Conservation (phyloP, 148 eudicot species). For the Rhododendron williamsianum region DNA sequence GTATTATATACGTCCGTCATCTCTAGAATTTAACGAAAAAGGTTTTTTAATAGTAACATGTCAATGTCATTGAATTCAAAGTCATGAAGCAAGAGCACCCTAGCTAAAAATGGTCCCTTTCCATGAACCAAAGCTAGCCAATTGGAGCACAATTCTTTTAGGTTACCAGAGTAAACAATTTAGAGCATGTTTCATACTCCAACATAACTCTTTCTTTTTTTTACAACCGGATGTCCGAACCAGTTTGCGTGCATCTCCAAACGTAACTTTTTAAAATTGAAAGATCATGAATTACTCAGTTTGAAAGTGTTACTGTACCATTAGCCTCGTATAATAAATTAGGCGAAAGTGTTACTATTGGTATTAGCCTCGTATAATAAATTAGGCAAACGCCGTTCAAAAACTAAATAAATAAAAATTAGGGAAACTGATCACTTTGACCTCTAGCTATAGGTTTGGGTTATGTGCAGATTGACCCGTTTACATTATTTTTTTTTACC, state of each 20-base stretch:
- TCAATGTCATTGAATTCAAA: not conserved
- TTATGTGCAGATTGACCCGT: not conserved
- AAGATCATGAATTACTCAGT: not conserved
- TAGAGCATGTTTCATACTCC: not conserved
- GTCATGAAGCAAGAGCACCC: not conserved
- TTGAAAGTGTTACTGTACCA: not conserved
- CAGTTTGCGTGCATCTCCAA: too few relatives aligned
- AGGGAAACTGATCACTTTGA: not conserved
- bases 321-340: not conserved
- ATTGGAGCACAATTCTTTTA: not conserved
- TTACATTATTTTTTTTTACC: not conserved
- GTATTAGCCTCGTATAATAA: not conserved
- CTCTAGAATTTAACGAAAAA: not conserved
- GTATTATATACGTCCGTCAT: not conserved
- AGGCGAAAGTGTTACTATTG: not conserved
- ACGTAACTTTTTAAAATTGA: not conserved
- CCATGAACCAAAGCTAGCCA: not conserved
- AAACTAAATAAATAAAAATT: too few relatives aligned
- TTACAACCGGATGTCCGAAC: too few relatives aligned
- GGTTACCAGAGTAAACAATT: not conserved
- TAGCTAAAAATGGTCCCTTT: not conserved
- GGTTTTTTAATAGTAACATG: not conserved
- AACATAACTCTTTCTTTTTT: not conserved
- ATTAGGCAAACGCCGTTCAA: not conserved
- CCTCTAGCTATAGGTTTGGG: not conserved